These are phyloP conservation scores for Ustilago trichophora DNA, from an alignment of 1,284 basidiomycete genomes.

Conservation along the genomic window DNA sequence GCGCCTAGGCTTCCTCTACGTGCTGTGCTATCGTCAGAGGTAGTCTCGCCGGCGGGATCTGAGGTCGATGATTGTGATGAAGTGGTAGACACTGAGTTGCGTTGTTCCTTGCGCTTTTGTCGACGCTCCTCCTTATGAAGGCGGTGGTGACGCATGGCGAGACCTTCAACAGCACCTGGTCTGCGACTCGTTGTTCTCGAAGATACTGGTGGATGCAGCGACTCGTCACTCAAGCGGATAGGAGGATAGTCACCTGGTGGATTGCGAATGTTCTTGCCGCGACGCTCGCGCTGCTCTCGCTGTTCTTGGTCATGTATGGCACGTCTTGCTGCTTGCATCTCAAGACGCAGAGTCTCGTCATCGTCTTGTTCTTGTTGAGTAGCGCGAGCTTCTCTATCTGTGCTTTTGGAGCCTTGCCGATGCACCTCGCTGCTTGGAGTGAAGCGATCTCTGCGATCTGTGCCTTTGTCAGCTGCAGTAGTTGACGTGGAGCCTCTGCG, in stretches of 20 bases:
- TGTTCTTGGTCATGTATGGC: slow-evolving; percentile 30
- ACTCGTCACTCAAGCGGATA: slow-evolving; percentile 37
- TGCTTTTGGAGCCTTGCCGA: neutral
- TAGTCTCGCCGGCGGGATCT: neutral
- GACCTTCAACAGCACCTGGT: slow-evolving; percentile 39
- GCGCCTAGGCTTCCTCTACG: neutral
- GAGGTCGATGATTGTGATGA: slow-evolving; percentile 14
- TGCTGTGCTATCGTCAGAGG: neutral
- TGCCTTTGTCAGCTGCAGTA: neutral
- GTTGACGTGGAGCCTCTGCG: slow-evolving; percentile 12
- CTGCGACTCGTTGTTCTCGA: slow-evolving; percentile 18
- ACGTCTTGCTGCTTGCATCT: slow-evolving; percentile 24
- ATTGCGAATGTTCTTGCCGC: neutral
- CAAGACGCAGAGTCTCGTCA: slow-evolving; percentile 7
- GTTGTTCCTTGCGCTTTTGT: slow-evolving; percentile 12
- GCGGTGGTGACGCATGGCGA: slow-evolving; percentile 39
- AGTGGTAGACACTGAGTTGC: slow-evolving; percentile 18
- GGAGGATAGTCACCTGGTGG: slow-evolving; percentile 22
- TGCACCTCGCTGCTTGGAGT: slow-evolving; percentile 6
- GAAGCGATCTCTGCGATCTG: neutral
- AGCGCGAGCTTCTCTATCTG: neutral
- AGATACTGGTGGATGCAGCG: neutral
- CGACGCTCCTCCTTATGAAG: slow-evolving; percentile 27
- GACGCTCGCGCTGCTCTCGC: neutral
- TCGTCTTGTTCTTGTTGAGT: neutral